Base-by-base conservation (phyloP, 2,329 filamentous ascomycete species). In the Stemphylium lycopersici region DNA sequence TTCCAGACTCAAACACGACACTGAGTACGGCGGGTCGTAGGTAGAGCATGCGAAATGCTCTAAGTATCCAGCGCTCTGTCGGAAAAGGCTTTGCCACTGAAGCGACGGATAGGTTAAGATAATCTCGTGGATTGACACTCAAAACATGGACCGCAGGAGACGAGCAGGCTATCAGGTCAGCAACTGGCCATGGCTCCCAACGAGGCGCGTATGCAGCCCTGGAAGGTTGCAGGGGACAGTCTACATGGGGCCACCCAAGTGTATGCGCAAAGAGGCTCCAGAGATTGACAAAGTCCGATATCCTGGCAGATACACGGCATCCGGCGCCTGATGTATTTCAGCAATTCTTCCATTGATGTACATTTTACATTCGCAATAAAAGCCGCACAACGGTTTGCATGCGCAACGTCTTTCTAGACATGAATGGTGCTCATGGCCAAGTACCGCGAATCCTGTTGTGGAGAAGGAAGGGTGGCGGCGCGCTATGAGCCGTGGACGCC, bases 221-320 rank as follows among this genome's bases (percentile, higher is more conserved):
- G 34, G 26, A 39, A 34, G 39, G 39, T 26, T n/a, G 26, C 39
- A 29, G 43, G 24, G 22, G 38, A 39, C 29, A n/a, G 13, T n/a
- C 18, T 44, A 32, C 39, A 50, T 50, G 46, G 51, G 34, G 29
- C 46, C 33, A 44, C 32, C 15, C 34, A 22, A 33, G 39, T 40
- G 39, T 54, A 39, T 22, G 33, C 10, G 20, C 18, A 26, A 18
- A 32, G 26, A 41, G 34, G 34, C 15, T 20, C 32, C 8, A 24
- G 13, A 44, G 20, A 36, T 22, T 34, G 7, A 24, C 31, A n/a
- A 43, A 11, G 13, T 34, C 24, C 32, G 26, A 26, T 11, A 33
- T 7, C 26, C 39, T 34, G 45, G 38, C 32, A 26, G 45, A 32
- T 38, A 26, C 33, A 26, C 26, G 26, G 39, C 16, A 36, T 39